Percentiles rank a stretch among this genome's conserved stretches.
Conservation (phyloP, 2,329 filamentous ascomycete genomes). For the Zarea fungicola region DNA sequence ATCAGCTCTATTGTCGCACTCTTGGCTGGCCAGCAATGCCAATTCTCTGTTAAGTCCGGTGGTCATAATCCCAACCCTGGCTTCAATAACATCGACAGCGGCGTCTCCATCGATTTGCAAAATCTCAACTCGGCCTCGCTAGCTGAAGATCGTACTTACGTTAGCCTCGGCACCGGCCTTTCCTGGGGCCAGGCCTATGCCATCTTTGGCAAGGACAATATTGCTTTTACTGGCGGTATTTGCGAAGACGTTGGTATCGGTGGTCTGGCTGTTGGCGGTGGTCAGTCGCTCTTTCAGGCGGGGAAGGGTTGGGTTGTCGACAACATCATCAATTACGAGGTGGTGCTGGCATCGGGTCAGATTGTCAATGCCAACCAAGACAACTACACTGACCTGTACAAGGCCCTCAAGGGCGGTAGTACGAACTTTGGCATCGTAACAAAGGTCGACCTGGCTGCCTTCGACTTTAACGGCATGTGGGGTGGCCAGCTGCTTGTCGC, state of each 20-base stretch:
- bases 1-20: conserved; percentile 12
- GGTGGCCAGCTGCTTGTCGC: conserved; percentile 13
- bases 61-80: conserved; percentile 42
- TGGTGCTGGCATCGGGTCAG: conserved; percentile 39
- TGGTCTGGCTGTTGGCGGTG: conserved; percentile 41
- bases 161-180: conserved; percentile 36
- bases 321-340: conserved; percentile 35
- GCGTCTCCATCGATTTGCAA: conserved; percentile 36
- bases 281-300: conserved; percentile 38
- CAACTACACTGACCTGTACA: conserved; percentile 38
- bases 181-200: conserved; percentile 38
- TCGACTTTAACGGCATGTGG: conserved; percentile 17
- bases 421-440: conserved; percentile 41
- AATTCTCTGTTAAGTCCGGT: conserved; percentile 43
- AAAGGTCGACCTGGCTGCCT: conserved; percentile 23
- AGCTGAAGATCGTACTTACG: conserved; percentile 27
- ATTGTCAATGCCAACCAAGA: conserved; percentile 37
- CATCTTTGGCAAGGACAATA: conserved; percentile 30
- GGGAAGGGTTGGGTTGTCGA: conserved; percentile 36
- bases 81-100: conserved; percentile 33
- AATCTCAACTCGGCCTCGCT: conserved; percentile 31
- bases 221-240: conserved; percentile 37
- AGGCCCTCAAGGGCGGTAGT: conserved; percentile 42
- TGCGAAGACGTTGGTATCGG: conserved; percentile 37
- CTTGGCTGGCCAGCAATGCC: conserved; percentile 14